These are phyloP conservation scores for Myxozyma sirexii DNA, from an alignment of 805 yeast species.

Conservation along the genomic window DNA sequence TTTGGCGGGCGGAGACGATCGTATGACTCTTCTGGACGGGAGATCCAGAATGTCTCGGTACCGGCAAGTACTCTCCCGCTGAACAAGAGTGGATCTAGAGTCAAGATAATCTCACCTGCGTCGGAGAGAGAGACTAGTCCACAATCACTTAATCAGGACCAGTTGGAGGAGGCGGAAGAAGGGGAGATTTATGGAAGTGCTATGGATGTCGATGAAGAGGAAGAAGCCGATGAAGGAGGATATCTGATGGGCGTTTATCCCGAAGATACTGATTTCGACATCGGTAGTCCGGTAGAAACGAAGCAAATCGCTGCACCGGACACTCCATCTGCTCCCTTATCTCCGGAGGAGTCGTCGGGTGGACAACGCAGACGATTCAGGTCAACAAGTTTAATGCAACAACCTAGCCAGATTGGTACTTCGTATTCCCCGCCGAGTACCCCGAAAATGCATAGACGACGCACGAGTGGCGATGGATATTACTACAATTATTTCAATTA, in stretches of 20 bases:
- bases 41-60: neutral
- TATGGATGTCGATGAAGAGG: conserved; percentile 6
- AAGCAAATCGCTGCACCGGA: neutral
- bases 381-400: neutral
- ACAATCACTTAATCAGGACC: neutral
- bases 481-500: conserved; percentile 29
- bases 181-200: neutral
- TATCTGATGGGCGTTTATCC: conserved; percentile 28
- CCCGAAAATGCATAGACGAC: conserved; percentile 11
- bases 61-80: neutral
- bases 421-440: conserved; percentile 6
- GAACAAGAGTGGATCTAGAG: neutral
- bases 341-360: conserved; percentile 2
- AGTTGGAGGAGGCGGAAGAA: neutral
- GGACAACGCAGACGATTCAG: conserved; percentile 5
- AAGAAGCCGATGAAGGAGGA: conserved; percentile 19
- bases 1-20: conserved; percentile 1
- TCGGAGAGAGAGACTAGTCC: neutral
- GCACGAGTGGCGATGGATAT: conserved; percentile 27
- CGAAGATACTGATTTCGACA: conserved; percentile 31
- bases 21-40: neutral
- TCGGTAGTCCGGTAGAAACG: conserved; percentile 22
- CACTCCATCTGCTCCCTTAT: neutral
- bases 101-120: neutral
- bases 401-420: neutral